phyloP scores from a whole-genome alignment of 1,284 basidiomycete species.

The Mycena sp. region DNA sequence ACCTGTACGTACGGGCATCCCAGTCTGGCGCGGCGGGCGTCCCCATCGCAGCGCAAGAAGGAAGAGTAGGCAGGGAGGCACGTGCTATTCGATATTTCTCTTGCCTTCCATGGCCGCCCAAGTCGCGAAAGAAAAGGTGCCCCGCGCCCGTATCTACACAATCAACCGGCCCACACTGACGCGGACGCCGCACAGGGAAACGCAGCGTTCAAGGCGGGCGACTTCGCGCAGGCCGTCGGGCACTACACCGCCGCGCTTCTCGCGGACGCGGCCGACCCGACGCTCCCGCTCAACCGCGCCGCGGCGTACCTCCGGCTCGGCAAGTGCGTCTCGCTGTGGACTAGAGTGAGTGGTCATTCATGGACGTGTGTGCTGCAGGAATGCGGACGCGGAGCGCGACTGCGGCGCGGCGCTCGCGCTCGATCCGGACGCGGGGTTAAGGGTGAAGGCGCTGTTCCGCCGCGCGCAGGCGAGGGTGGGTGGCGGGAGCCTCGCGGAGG shows the following conservation, averaged over 20 bases:
- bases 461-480: slow-evolving; percentile 72
- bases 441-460: slow-evolving; percentile 78
- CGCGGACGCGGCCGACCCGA: slow-evolving; percentile 68
- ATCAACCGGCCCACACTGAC: too few species aligned
- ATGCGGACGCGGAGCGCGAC: slow-evolving; percentile 79
- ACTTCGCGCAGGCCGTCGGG: slow-evolving; percentile 57
- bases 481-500: slow-evolving; percentile 60
- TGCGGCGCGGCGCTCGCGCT: slow-evolving; percentile 66
- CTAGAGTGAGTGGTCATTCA: slow-evolving; percentile 19
- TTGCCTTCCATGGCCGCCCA: slow-evolving; percentile 27
- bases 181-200: too few species aligned
- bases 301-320: slow-evolving; percentile 86
- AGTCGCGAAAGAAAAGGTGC: slow-evolving; percentile 38
- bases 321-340: slow-evolving; percentile 67
- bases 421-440: slow-evolving; percentile 59
- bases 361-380: slow-evolving; percentile 47
- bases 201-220: slow-evolving; percentile 53
- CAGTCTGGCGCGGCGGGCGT: slow-evolving; percentile 19
- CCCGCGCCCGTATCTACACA: neutral
- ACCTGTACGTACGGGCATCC: slow-evolving; percentile 13
- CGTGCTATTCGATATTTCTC: neutral
- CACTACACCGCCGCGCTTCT: slow-evolving; percentile 81
- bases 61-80: neutral
- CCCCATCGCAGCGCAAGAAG: neutral
- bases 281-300: slow-evolving; percentile 80